A percentile compares a stretch with the other conserved stretches of the same genome.
phyloP scores from a whole-genome alignment of 169 alveolate species.

The Amoebophrya sp. region DNA sequence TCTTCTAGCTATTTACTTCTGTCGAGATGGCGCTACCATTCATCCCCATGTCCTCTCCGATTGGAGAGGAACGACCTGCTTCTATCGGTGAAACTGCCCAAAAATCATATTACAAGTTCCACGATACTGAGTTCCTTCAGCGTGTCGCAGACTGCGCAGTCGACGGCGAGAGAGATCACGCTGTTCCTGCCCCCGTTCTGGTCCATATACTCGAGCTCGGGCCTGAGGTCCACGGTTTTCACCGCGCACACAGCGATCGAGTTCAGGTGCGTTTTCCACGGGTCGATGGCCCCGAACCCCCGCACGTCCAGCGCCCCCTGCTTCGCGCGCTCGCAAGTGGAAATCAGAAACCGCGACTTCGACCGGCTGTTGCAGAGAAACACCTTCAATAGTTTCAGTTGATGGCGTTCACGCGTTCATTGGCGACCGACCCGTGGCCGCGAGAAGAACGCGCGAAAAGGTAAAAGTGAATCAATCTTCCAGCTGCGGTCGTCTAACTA shows the following conservation, averaged over 20 bases:
- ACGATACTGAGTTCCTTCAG: not conserved
- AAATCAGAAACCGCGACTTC: conserved; percentile 13
- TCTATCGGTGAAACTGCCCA: not conserved
- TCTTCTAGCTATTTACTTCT: not conserved
- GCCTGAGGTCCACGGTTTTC: not conserved
- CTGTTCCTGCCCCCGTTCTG: not conserved
- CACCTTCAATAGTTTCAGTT: not conserved
- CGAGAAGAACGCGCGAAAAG: too few relatives aligned
- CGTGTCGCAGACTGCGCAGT: not conserved
- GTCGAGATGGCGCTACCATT: not conserved
- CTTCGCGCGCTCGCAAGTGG: conserved; percentile 13
- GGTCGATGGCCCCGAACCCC: conserved; percentile 19
- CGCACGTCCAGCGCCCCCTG: conserved; percentile 18
- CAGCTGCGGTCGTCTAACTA: too few relatives aligned
- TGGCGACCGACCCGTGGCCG: too few relatives aligned
- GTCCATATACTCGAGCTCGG: not conserved
- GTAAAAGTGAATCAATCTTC: too few relatives aligned
- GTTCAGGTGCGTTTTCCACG: conserved; percentile 12
- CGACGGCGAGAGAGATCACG: not conserved
- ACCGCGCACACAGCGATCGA: not conserved
- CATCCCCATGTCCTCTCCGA: too few relatives aligned
- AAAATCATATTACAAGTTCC: not conserved
- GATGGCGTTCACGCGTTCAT: not conserved
- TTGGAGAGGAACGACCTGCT: not conserved
- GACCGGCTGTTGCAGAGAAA: conserved; percentile 8